phyloP scores from a whole-genome alignment of 805 yeast genomes.

The Kluyveromyces nonfermentans region DNA sequence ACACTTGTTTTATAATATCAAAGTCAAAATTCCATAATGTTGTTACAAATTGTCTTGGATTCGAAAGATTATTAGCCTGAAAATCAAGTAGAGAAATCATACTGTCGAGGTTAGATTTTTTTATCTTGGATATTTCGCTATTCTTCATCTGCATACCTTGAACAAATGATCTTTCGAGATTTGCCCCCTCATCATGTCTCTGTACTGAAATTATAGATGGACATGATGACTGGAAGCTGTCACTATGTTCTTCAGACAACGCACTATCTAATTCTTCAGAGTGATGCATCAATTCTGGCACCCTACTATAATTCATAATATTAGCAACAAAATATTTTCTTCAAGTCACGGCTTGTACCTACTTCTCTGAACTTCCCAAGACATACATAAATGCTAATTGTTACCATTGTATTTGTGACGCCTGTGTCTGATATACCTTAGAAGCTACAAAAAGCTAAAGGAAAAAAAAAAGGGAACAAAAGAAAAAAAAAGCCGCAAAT shows the following conservation, averaged over 20 bases:
- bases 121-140: neutral
- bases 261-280: neutral
- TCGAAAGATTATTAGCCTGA: neutral
- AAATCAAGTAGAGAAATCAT: neutral
- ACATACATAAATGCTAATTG: too few species aligned
- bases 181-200: neutral
- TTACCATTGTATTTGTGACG: too few species aligned
- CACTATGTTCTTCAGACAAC: neutral
- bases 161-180: neutral
- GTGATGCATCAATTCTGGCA: conserved; percentile 1
- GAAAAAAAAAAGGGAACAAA: too few species aligned
- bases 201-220: neutral
- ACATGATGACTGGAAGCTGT: neutral
- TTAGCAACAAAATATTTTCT: neutral
- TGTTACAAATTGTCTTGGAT: conserved; percentile 1
- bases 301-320: too few species aligned
- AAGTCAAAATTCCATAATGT: conserved; percentile 1
- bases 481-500: too few species aligned
- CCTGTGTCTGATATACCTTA: too few species aligned
- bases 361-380: too few species aligned
- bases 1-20: neutral
- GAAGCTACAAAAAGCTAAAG: too few species aligned
- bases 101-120: neutral
- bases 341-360: neutral
- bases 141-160: neutral